phyloP scores from a whole-genome alignment of 164 flowering plant genomes.

The Houttuynia cordata region DNA sequence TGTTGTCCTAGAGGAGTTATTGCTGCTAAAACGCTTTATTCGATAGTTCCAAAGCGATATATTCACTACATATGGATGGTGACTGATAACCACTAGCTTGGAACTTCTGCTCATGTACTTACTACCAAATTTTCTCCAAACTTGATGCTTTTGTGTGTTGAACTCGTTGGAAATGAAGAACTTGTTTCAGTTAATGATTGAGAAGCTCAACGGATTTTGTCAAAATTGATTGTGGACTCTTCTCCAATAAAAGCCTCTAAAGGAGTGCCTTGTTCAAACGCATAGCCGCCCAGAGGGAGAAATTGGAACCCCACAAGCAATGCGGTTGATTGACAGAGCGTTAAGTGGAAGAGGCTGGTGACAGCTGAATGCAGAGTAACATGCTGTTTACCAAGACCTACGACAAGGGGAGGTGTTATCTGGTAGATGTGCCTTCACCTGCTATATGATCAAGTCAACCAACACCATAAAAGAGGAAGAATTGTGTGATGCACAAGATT shows the following conservation, averaged over 20 bases:
- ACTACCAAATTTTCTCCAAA: not conserved
- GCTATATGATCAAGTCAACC: not conserved
- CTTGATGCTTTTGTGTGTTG: not conserved
- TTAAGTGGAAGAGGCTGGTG: not conserved
- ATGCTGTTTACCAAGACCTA: not conserved
- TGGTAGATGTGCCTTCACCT: not conserved
- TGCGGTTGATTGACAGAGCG: not conserved
- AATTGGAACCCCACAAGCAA: no score
- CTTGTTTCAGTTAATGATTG: not conserved
- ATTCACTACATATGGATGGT: not conserved
- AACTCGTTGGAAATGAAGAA: not conserved
- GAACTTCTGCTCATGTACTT: not conserved
- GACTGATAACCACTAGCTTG: not conserved
- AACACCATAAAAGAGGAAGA: not conserved
- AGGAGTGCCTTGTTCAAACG: not conserved
- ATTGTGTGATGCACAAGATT: no score
- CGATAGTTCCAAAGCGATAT: no score
- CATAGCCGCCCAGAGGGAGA: not conserved
- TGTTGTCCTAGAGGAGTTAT: no score
- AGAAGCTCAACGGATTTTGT: not conserved
- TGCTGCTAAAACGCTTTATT: no score
- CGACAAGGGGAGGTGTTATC: no score
- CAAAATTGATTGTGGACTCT: not conserved
- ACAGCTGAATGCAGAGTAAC: not conserved
- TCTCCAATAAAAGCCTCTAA: not conserved